phyloP scores from a whole-genome alignment of 306 rosid genomes.

The Cicer pinnatifidum region DNA sequence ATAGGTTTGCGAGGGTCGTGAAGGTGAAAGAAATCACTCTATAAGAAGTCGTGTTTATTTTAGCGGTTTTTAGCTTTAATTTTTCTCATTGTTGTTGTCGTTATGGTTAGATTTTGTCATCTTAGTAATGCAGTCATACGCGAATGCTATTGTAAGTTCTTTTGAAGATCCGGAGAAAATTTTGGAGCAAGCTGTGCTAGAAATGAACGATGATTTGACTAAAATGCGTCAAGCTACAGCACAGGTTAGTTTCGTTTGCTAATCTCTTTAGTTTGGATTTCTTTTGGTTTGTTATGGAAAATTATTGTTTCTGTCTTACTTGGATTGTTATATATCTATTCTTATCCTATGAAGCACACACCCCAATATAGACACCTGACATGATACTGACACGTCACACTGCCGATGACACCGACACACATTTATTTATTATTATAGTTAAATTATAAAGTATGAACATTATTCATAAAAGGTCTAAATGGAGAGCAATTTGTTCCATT shows the following conservation, averaged over 20 bases:
- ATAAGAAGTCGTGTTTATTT: not conserved
- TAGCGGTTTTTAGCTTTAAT: constrained; percentile 31
- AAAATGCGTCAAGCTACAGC: constrained; percentile 99
- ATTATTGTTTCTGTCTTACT: not conserved
- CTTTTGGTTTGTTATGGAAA: not conserved
- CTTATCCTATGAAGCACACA: too few species aligned
- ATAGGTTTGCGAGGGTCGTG: constrained; percentile 83
- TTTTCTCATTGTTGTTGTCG: constrained; percentile 42
- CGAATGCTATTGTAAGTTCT: constrained; percentile 82
- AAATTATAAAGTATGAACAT: too few species aligned
- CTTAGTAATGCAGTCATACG: constrained; percentile 80
- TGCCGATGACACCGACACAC: too few species aligned
- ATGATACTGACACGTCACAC: too few species aligned
- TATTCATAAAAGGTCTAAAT: too few species aligned
- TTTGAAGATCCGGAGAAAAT: constrained; percentile 98
- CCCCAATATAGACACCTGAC: too few species aligned
- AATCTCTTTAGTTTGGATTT: not conserved
- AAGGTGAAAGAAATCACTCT: constrained; percentile 63
- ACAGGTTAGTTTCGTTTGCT: constrained; percentile 61
- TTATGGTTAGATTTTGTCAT: constrained; percentile 44
- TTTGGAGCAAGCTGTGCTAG: constrained; percentile 91
- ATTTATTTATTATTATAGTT: too few species aligned
- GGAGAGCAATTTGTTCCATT: too few species aligned
- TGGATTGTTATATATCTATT: not conserved
- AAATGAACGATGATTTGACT: constrained; percentile 93